Conservation (phyloP, 2,329 filamentous ascomycete genomes). For the Akanthomyces dipterigenus region DNA sequence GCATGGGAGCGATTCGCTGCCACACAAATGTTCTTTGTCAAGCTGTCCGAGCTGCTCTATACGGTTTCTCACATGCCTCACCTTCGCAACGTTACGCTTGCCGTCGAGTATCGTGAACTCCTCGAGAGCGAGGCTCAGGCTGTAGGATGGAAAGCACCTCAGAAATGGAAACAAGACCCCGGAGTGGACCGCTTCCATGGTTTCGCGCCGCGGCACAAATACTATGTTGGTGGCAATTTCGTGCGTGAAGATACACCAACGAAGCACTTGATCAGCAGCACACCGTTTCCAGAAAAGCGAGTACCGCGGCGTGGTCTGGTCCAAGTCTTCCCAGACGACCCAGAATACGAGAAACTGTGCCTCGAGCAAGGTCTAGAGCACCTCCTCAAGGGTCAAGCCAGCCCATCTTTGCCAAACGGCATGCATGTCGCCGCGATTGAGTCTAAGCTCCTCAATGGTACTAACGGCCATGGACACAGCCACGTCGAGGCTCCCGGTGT, state of each 20-base stretch:
- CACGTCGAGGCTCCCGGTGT: slow-evolving; percentile 17
- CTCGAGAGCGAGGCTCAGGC: slow-evolving; percentile 43
- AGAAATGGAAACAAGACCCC: slow-evolving; percentile 56
- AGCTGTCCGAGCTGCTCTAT: slow-evolving; percentile 55
- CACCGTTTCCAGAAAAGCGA: slow-evolving; percentile 47
- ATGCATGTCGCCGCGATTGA: slow-evolving; percentile 40
- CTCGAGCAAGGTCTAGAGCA: slow-evolving; percentile 51
- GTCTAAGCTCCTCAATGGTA: slow-evolving; percentile 17
- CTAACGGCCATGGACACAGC: slow-evolving; percentile 14
- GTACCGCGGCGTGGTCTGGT: slow-evolving; percentile 49
- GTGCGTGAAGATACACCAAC: slow-evolving; percentile 45
- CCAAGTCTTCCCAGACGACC: slow-evolving; percentile 47
- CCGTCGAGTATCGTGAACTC: slow-evolving; percentile 54
- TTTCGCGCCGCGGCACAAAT: slow-evolving; percentile 51
- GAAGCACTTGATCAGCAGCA: slow-evolving; percentile 40
- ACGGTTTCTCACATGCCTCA: slow-evolving; percentile 52
- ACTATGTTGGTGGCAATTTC: slow-evolving; percentile 50
- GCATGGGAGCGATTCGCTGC: slow-evolving; percentile 48
- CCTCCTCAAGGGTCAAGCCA: slow-evolving; percentile 40
- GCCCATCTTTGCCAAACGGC: slow-evolving; percentile 40
- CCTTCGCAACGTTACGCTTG: slow-evolving; percentile 47
- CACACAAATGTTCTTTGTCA: slow-evolving; percentile 59
- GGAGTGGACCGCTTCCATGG: slow-evolving; percentile 43
- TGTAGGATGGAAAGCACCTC: slow-evolving; percentile 32
- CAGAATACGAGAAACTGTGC: slow-evolving; percentile 49